Base-by-base conservation (phyloP, 2,329 filamentous ascomycete species). In the Aspergillus hiratsukae region DNA sequence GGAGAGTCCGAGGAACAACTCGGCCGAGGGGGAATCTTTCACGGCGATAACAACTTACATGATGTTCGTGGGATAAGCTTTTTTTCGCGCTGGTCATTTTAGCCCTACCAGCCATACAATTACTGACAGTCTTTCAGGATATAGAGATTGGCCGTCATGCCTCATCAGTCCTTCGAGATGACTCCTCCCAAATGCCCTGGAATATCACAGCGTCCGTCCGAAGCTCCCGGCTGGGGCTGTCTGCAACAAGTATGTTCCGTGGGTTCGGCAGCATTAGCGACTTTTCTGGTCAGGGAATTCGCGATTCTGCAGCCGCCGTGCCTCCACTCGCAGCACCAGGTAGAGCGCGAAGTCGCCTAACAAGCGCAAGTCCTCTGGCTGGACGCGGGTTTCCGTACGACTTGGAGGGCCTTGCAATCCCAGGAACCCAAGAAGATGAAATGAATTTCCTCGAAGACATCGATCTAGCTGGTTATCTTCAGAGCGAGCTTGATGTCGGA, bases 71-170 rank as follows among this genome's bases (percentile, higher is more conserved):
- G 14, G 45, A 17, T 50, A 46, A 2, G 14, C 2, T 51, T 28
- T 31, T 51, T 17, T 48, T 52, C 14, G 51, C 19, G 46, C 25
- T 37, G 21, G 21, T 25, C 9, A 5, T 23, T 14, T 29, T 2
- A 3, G 19, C 1, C 2, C 10, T 17, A 19, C 17, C 4, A 11
- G 23, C 2, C 8, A 17, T n/a, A 11, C 4, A 17, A 19, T 17
- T 40, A 25, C 51, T 63, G 56, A 60, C 17, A 11, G 35, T n/a
- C 11, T 1, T 5, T 5, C 3, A 78, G 60, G 82, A 82, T 8
- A 71, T 87, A 21, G 91, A 95, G 70, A 72, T 90, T 25, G 89
- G 87, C 21, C 84, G 90, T 72, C 84, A 89, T 45, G 87, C 83
- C 1, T 82, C 79, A 0, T 80, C 83, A 0, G 82, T 83, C 7